phyloP scores from a whole-genome alignment of 1,284 basidiomycete species.

The Puccinia hordei region DNA sequence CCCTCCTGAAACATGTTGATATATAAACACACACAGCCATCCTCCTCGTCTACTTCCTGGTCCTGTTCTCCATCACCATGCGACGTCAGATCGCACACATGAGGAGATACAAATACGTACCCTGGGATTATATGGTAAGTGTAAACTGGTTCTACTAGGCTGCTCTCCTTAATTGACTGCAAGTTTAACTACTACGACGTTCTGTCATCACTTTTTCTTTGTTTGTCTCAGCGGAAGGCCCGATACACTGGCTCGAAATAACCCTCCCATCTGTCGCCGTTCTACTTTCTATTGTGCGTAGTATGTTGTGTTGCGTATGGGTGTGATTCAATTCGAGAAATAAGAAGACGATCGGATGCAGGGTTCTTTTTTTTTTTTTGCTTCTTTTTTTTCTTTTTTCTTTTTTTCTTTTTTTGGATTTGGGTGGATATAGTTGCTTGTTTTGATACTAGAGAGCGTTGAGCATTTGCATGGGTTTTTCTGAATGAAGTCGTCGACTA shows the following conservation, averaged over 20 bases:
- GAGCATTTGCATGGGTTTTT: background rate
- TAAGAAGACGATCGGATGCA: background rate
- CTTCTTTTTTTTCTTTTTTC: background rate
- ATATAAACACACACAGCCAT: conserved; percentile 42
- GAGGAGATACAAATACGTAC: conserved; percentile 49
- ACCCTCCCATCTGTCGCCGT: background rate
- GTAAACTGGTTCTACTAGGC: background rate
- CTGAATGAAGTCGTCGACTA: background rate
- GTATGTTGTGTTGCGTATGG: background rate
- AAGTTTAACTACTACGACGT: conserved; percentile 40
- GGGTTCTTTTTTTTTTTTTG: background rate
- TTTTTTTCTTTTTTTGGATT: background rate
- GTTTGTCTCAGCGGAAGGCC: conserved; percentile 36
- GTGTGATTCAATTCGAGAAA: background rate
- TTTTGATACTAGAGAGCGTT: background rate
- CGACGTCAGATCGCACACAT: conserved; percentile 71
- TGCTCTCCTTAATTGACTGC: background rate
- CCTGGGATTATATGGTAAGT: conserved; percentile 50
- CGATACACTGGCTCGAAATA: conserved; percentile 38
- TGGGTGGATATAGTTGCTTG: background rate
- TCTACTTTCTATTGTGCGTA: background rate
- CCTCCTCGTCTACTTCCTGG: conserved; percentile 67
- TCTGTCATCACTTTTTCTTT: background rate
- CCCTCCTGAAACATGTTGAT: conserved; percentile 60
- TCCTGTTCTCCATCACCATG: conserved; percentile 86